Evolutionary conservation across 495 filamentous ascomycete species (phyloP), one percentile per base, ranked within the genome.

Genomic region (Aspergillus wentii): DNA sequence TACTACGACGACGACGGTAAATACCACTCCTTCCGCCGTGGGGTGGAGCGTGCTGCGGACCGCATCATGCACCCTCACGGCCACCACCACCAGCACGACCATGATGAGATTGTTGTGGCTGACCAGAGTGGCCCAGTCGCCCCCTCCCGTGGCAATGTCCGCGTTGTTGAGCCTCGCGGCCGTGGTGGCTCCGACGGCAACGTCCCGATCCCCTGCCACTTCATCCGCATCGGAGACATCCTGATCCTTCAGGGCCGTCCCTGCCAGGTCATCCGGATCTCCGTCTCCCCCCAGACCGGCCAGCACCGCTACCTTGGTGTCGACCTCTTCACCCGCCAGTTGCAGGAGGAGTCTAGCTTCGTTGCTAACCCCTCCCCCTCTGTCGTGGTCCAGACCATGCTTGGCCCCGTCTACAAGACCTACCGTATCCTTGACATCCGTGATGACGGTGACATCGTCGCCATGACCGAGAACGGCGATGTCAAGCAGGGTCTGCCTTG

Each of bases 191-290:
- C 65, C 59, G 33, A 70, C 35, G 76, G 81, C 63, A 86, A 94
- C 74, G 90, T 98, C 64, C 88, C 92, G 61, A 97, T 98, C 72
- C 92, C 92, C 30, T 94, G 87, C 81, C 89, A 98, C 80, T 94
- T 95, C 75, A 86, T 98, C 74, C 92, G 92, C 70, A 85, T 95
- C 55, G 92, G 94, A 65, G 92, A 98, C 72, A 85, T 98, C 71
- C 73, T 98, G 64, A 94, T 97, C 76, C 87, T 98, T 46, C 92
- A 98, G 78, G 89, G 91, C 65, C 94, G 92, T 50, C 92, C 94
- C 45, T 97, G 91, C 86, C 92, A 97, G 80, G 91, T 98, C 63
- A 98, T 98, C 78, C 90, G 90, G 57, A 96, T 98, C 83, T 94
- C 88, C 50, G 94, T 89, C 69, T 97, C 94, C 40, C 80, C 86